Evolutionary conservation across 257 asterid genomes (phyloP), one percentile per base, ranked within the genome.

Genomic region (Cordia subcordata): DNA sequence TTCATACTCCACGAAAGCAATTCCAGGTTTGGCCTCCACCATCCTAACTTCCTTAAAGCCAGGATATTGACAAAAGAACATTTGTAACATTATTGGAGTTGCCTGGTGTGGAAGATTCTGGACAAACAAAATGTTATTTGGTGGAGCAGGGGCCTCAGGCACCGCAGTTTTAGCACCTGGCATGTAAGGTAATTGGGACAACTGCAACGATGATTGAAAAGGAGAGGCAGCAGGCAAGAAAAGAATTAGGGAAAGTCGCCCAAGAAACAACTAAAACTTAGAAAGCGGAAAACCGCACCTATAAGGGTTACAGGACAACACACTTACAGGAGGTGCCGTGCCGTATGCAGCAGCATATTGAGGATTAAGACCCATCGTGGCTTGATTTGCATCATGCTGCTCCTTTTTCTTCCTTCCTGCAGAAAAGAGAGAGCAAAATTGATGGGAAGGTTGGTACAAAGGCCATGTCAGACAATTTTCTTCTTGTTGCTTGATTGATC

Each of bases 21-120:
- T 93, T 59, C 99, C 99, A 1, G 97, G 99, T 72, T 89, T 93
- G 10, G 97, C 85, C 69, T 93, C 99, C 14, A 93, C 61, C 97
- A 89, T 93, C 72, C 99, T 60, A 63, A 89, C 97, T 81, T 93
- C 96, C 80, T 89, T 93, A 62, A 89, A 93, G 20, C 99, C 97
- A 5, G 89, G 77, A 62, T 80, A 81, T 58, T 89, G 97, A 56
- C 85, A 80, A 78, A 85, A 93, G 58, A 93, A 85, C 99, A 93
- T 89, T 73, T 93, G 99, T 59, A 93, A 85, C 97, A 87, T 89
- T 87, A 93, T 83, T 16, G 97, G 77, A 20, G 94, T 93, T 55
- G 99, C 75, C 72, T 89, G 95, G 65, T 86, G 99, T 49, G 97
- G 97, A 53, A 93, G 94, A 67, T 83, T 93, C 75, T 93, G 97